Conservation (phyloP, 768 basidiomycete species). For the Hygrocybe coccinea region DNA sequence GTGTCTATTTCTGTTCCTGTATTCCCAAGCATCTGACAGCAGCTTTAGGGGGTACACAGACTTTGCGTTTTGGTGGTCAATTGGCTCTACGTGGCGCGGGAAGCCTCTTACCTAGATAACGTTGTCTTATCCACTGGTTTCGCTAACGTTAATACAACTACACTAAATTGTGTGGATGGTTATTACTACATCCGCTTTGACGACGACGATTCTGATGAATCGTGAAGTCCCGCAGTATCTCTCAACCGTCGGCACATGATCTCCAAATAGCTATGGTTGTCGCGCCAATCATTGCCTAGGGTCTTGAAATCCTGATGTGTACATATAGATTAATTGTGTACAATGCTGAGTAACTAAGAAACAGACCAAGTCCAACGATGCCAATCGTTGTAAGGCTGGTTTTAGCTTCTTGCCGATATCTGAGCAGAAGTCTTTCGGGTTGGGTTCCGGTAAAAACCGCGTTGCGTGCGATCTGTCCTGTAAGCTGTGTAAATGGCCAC, state of each 20-base stretch:
- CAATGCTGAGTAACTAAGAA: constrained; percentile 13
- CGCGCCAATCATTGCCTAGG: constrained; percentile 50
- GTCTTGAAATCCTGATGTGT: constrained; percentile 38
- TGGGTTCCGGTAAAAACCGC: constrained; percentile 53
- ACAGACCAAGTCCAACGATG: constrained; percentile 40
- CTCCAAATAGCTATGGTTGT: constrained; percentile 66
- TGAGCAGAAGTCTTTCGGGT: constrained; percentile 52
- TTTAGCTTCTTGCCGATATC: constrained; percentile 54
- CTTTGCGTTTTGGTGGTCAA: constrained; percentile 73
- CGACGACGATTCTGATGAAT: constrained; percentile 1
- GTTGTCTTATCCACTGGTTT: neutral
- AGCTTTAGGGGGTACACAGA: constrained; percentile 57
- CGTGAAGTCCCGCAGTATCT: constrained; percentile 55
- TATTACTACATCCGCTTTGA: neutral
- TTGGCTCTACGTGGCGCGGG: constrained; percentile 81
- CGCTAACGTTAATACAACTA: neutral
- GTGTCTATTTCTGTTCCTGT: neutral
- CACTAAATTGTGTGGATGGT: neutral
- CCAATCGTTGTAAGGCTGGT: constrained; percentile 52
- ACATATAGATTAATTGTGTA: constrained; percentile 3
- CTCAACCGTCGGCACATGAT: constrained; percentile 69
- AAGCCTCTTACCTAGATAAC: constrained; percentile 69
- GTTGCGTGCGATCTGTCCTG: constrained; percentile 37
- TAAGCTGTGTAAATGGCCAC: constrained; percentile 28
- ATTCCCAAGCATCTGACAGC: neutral